These are phyloP conservation scores for Annulohypoxylon truncatum DNA, from an alignment of 2,329 filamentous ascomycete genomes.

Conservation along the genomic window DNA sequence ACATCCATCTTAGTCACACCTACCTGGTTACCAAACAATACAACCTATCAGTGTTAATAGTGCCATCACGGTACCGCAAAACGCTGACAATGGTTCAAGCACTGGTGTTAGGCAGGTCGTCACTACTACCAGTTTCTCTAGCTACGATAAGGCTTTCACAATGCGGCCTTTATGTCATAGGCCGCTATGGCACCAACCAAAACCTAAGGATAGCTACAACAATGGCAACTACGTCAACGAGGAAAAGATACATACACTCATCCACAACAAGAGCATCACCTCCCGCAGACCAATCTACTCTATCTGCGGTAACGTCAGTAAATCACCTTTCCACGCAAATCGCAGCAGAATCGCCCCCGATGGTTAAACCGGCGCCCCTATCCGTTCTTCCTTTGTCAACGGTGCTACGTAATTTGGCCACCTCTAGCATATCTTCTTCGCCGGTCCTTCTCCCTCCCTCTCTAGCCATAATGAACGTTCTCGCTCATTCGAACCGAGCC, in stretches of 20 bases:
- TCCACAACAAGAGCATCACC: conserved; percentile 42
- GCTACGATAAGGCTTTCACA: conserved; percentile 36
- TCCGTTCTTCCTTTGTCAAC: conserved; percentile 74
- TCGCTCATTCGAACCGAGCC: conserved; percentile 75
- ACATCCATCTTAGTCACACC: background rate
- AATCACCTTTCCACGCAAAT: conserved; percentile 34
- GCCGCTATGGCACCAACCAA: conserved; percentile 35
- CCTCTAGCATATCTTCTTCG: conserved; percentile 77
- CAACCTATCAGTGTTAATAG: background rate
- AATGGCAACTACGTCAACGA: conserved; percentile 1
- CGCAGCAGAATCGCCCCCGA: conserved; percentile 29
- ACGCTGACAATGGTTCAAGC: conserved; percentile 44
- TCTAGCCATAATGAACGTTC: conserved; percentile 72
- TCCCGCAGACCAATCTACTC: conserved; percentile 33
- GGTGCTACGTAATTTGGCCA: conserved; percentile 75
- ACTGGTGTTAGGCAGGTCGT: conserved; percentile 40
- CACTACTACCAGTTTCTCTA: conserved; percentile 38
- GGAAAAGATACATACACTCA: conserved; percentile 45
- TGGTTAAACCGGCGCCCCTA: conserved; percentile 58
- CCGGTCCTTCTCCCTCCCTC: conserved; percentile 76
- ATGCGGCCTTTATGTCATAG: conserved; percentile 38
- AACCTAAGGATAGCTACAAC: conserved; percentile 28
- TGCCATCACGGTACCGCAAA: conserved; percentile 7
- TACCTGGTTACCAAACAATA: background rate
- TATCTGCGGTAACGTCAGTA: conserved; percentile 33